Evolutionary conservation across 2,329 filamentous ascomycete species (phyloP).

Genomic region (Cladosporium oxysporum): DNA sequence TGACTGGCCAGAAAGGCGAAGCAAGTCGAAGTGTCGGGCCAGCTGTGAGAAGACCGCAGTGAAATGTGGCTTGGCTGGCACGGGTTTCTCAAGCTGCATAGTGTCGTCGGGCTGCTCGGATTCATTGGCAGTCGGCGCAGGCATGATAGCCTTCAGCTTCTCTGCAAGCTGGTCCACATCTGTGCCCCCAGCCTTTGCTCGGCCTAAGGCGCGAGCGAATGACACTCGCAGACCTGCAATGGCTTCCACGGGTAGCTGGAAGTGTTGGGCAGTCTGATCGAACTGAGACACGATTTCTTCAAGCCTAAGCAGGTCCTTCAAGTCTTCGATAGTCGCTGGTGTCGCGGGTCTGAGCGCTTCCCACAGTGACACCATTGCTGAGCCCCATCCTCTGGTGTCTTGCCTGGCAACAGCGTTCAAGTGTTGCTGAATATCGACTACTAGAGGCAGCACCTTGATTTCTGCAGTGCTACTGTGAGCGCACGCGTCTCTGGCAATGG

Average conservation of each 20-base stretch:
- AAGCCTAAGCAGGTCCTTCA: conserved; percentile 44
- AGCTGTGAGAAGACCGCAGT: conserved; percentile 5
- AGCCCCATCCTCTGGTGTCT: conserved; percentile 20
- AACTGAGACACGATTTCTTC: conserved; percentile 50
- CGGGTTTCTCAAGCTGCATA: background rate
- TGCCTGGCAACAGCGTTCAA: conserved; percentile 3
- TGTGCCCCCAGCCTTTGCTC: conserved; percentile 20
- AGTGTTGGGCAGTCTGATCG: conserved; percentile 36
- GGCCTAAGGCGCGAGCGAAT: conserved; percentile 28
- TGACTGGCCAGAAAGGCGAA: conserved; percentile 8
- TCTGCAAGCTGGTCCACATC: conserved; percentile 26
- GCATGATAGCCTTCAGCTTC: conserved; percentile 16
- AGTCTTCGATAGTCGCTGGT: conserved; percentile 41
- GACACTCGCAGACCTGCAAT: conserved; percentile 31
- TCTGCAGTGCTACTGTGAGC: background rate
- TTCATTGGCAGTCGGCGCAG: background rate
- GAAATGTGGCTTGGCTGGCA: conserved; percentile 4
- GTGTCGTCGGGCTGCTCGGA: background rate
- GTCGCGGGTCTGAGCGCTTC: conserved; percentile 65
- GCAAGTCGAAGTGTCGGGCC: conserved; percentile 6
- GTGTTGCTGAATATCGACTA: background rate
- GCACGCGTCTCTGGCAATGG: conserved; percentile 4
- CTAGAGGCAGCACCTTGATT: conserved; percentile 3
- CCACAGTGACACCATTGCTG: conserved; percentile 49
- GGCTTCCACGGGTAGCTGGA: conserved; percentile 29